Conservation (phyloP, 345 rosid species). For the Populus euphratica region DNA sequence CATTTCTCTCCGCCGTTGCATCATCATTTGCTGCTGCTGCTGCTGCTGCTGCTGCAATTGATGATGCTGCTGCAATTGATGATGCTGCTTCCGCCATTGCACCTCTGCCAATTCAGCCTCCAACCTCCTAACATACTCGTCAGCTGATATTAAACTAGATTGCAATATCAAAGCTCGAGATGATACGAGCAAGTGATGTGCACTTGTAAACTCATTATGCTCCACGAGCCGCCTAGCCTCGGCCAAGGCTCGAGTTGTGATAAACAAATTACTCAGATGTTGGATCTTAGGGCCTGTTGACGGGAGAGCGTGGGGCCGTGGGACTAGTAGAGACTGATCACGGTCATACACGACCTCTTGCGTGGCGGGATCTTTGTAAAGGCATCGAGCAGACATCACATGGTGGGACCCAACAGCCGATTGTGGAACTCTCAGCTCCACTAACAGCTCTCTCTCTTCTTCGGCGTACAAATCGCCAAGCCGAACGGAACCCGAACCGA, state of each 20-base stretch:
- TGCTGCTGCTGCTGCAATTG: slow-evolving; percentile 15
- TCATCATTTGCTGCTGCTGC: slow-evolving; percentile 4
- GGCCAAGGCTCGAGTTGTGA: slow-evolving; percentile 26
- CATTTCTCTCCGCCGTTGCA: slow-evolving; percentile 35
- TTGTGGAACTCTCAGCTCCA: slow-evolving; percentile 25
- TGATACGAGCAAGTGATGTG: slow-evolving; percentile 23
- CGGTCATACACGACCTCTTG: slow-evolving; percentile 34
- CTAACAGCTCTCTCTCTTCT: slow-evolving; percentile 28
- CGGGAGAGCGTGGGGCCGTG: slow-evolving; percentile 23
- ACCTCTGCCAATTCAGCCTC: slow-evolving; percentile 28
- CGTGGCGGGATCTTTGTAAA: slow-evolving; percentile 28
- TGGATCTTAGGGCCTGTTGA: slow-evolving; percentile 20
- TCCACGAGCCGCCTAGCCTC: slow-evolving; percentile 24
- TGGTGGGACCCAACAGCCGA: slow-evolving; percentile 27
- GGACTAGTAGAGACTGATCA: slow-evolving; percentile 24
- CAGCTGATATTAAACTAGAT: slow-evolving; percentile 7
- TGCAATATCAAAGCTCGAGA: slow-evolving; percentile 23
- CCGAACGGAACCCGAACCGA: slow-evolving; percentile 21
- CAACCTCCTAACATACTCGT: slow-evolving; percentile 21
- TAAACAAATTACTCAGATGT: slow-evolving; percentile 15
- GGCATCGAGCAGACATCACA: slow-evolving; percentile 30
- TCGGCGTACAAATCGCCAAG: slow-evolving; percentile 31
- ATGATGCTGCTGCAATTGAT: slow-evolving; percentile 15
- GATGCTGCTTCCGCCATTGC: slow-evolving; percentile 26
- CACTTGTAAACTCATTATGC: slow-evolving; percentile 18